Evolutionary conservation across 306 rosid species (phyloP), one percentile per base, ranked within the genome.

Genomic region (Purshia tridentata): DNA sequence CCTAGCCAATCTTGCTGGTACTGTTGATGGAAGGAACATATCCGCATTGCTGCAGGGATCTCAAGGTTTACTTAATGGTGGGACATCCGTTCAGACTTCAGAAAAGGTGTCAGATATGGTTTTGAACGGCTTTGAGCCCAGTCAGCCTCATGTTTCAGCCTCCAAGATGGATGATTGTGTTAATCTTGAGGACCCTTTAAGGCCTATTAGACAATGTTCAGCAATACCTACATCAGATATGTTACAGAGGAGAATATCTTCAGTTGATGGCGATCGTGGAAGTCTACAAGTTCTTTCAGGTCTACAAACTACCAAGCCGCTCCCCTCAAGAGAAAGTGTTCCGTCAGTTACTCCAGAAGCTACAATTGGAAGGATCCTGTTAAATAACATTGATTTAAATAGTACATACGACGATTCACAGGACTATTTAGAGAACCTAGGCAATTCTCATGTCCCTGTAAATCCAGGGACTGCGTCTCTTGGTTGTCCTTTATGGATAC

Each of bases 371-470:
- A 83, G 82, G 84, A 69, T 47, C 16, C 80, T 56, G n/a, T 82
- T 83, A 60, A 86, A 78, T 70, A 75, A 81, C 67, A 78, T 90
- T 59, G 92, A 90, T 83, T 77, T 90, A 78, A 90, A 90, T 84
- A 81, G 50, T 53, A 77, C 73, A 49, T 90, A 66, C 57, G 81
- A 78, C 62, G 90, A 84, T 70, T 55, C 78, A n/a, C 80, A 76
- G 55, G 84, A 87, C 23, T 47, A 49, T 76, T 59, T 47, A 40
- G 92, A 75, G 81, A 75, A 79, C 72, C 75, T 75, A 0, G 64
- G 70, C 46, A 82, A 68, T 73, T 81, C 84, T 75, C 77, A 29
- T 37, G 78, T 66, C 37, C 83, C 58, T 37, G 65, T 54, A 67
- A 74, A 81, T 58, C 68, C 76, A 7, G 85, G 83, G 67, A 71